Percentiles rank a stretch among this genome's conserved stretches.
phyloP scores from a whole-genome alignment of 129 eudicot genomes.

The Lactuca sativa region DNA sequence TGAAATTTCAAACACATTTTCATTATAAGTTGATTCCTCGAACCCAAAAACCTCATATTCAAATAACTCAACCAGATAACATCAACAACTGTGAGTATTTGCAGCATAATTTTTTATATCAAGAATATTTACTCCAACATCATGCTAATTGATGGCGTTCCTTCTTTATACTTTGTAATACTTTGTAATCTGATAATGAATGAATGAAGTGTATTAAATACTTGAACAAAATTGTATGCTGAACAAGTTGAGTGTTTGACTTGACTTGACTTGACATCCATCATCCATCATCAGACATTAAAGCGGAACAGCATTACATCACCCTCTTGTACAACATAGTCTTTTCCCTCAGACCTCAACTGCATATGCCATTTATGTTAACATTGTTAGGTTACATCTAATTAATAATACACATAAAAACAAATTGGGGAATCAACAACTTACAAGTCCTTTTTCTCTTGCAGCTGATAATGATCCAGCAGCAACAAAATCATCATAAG shows the following conservation, averaged over 20 bases:
- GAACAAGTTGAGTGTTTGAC: background rate
- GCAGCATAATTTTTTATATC: background rate
- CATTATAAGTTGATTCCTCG: no score
- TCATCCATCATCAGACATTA: conserved; percentile 55
- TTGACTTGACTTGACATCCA: no score
- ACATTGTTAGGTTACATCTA: no score
- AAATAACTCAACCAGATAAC: no score
- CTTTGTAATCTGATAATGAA: conserved; percentile 8
- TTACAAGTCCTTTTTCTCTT: conserved; percentile 95
- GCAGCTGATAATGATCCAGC: conserved; percentile 92
- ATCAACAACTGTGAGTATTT: conserved; percentile 16
- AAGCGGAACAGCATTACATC: conserved; percentile 95
- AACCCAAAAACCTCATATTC: no score
- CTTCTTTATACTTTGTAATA: conserved; percentile 12
- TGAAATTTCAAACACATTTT: no score
- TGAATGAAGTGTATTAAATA: background rate
- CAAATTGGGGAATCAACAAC: conserved; percentile 35
- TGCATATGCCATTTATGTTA: conserved; percentile 37
- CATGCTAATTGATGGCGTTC: conserved; percentile 10
- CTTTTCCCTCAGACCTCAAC: conserved; percentile 96
- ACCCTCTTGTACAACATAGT: conserved; percentile 89
- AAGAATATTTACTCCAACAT: conserved; percentile 4
- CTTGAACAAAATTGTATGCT: conserved; percentile 8
- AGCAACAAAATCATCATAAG: conserved; percentile 84
- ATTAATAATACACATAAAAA: background rate